A percentile compares a stretch with the other conserved stretches of the same genome.
phyloP scores from a whole-genome alignment of 768 basidiomycete species.

The Calocera viscosa region DNA sequence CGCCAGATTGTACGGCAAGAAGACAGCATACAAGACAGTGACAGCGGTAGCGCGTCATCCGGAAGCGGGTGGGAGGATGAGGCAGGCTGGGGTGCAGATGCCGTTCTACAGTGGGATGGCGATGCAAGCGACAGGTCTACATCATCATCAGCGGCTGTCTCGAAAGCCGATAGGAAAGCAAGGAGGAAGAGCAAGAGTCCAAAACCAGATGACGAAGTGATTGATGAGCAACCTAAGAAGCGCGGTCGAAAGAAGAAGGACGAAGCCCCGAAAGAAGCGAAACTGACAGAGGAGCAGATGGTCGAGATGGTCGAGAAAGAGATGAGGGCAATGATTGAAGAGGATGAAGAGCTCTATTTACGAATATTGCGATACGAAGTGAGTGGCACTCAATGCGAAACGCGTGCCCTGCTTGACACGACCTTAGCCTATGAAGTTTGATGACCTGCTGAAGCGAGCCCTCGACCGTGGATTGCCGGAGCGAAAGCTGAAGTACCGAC shows the following conservation, averaged over 20 bases:
- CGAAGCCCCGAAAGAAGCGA: not conserved
- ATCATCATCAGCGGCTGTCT: not conserved
- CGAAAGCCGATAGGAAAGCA: not conserved
- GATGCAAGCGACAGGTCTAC: not conserved
- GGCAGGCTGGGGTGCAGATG: not conserved
- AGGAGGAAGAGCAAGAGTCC: not conserved
- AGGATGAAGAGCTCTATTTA: constrained; percentile 37
- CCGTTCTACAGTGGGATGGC: not conserved
- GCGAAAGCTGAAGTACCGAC: constrained; percentile 29
- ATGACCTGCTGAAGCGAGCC: constrained; percentile 39
- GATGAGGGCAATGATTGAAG: constrained; percentile 13
- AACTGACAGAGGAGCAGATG: constrained; percentile 8
- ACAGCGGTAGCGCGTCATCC: not conserved
- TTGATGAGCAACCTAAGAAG: not conserved
- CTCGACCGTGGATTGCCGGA: constrained; percentile 23
- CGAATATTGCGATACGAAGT: constrained; percentile 59
- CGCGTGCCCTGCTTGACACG: not conserved
- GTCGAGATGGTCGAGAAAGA: constrained; percentile 11
- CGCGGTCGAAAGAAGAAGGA: not conserved
- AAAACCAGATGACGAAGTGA: not conserved
- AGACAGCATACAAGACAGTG: not conserved
- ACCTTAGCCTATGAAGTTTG: constrained; percentile 46
- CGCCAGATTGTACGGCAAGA: constrained; percentile 3
- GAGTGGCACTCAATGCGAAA: not conserved
- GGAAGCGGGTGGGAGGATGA: not conserved